phyloP scores from a whole-genome alignment of 495 filamentous ascomycete genomes.

The Barbatosphaeria neglecta region DNA sequence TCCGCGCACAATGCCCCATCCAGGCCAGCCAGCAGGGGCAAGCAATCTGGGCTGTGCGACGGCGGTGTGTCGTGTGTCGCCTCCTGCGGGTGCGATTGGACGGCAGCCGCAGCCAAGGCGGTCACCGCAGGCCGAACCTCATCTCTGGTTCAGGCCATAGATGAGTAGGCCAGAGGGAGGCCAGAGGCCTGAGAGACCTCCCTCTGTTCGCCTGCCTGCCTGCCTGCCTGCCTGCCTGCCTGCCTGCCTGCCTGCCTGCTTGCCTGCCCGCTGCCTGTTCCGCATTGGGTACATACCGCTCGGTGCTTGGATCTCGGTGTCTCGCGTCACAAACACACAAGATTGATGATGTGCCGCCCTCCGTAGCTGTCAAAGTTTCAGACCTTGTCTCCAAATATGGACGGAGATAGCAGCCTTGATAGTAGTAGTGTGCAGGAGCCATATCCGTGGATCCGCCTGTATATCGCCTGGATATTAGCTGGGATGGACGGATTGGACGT shows the following conservation, averaged over 20 bases:
- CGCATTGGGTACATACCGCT: no score
- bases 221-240: no score
- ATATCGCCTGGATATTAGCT: no score
- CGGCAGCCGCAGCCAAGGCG: background rate
- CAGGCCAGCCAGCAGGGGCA: background rate
- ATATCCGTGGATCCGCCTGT: no score
- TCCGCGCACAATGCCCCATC: no score
- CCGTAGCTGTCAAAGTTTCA: background rate
- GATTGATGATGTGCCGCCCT: background rate
- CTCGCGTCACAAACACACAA: background rate
- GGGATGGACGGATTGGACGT: no score
- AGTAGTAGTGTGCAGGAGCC: no score
- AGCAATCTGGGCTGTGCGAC: background rate
- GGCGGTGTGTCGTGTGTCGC: background rate
- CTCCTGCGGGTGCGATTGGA: background rate
- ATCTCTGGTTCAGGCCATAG: background rate
- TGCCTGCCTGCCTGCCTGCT: no score
- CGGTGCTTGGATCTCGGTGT: no score
- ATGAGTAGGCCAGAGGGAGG: background rate
- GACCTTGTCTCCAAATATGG: background rate
- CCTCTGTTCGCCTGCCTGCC: background rate
- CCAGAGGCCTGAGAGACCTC: background rate
- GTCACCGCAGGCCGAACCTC: background rate
- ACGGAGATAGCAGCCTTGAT: background rate
- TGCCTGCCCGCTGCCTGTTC: no score